phyloP scores from a whole-genome alignment of 768 basidiomycete species.

The Mrakia gelida region DNA sequence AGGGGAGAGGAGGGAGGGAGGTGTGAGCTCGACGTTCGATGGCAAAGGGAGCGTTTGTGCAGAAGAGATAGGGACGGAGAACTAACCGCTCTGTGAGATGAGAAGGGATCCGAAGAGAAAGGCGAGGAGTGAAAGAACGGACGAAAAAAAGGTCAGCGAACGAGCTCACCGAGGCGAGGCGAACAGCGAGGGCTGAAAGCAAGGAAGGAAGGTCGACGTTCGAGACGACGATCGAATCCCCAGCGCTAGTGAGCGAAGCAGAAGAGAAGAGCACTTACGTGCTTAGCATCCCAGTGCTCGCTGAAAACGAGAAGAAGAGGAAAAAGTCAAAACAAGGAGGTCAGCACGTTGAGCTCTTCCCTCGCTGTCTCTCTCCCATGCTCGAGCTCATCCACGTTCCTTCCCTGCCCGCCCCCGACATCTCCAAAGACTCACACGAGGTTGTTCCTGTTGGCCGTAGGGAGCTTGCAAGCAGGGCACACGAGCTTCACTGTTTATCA shows the following conservation, averaged over 20 bases:
- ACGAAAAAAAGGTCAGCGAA: neutral
- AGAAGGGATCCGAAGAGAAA: neutral
- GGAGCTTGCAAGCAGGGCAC: slow-evolving; percentile 29
- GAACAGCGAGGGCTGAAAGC: too few species aligned
- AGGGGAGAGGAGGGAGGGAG: neutral
- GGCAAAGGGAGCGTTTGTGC: too few species aligned
- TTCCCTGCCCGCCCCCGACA: too few species aligned
- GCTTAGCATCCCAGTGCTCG: slow-evolving; percentile 24
- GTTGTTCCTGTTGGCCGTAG: slow-evolving; percentile 20
- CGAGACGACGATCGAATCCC: too few species aligned
- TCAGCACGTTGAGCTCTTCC: neutral
- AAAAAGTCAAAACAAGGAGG: neutral
- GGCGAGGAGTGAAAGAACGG: neutral
- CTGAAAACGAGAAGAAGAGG: neutral
- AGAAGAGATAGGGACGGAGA: neutral
- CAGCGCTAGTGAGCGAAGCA: neutral
- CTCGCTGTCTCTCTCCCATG: too few species aligned
- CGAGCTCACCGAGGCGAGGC: neutral
- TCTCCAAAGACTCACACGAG: neutral
- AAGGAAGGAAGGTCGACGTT: too few species aligned
- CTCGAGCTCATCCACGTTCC: slow-evolving; percentile 1
- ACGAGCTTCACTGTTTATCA: slow-evolving; percentile 22
- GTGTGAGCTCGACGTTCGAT: neutral
- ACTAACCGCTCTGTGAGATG: neutral
- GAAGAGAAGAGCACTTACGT: slow-evolving; percentile 11